Evolutionary conservation across 768 basidiomycete species (phyloP), one percentile per base, ranked within the genome.

Genomic region (Mycena sanguinolenta): DNA sequence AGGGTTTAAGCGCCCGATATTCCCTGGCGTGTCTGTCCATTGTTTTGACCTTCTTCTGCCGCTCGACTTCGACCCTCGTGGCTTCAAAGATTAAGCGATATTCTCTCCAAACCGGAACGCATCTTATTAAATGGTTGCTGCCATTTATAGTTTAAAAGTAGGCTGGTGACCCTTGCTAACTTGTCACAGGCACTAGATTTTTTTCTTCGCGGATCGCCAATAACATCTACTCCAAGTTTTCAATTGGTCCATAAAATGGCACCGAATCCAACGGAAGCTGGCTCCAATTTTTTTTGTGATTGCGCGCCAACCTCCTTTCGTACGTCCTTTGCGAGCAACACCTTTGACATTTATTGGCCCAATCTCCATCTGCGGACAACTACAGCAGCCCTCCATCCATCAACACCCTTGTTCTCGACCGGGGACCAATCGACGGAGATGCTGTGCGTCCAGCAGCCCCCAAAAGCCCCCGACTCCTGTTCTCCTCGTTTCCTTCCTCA

Each of bases 401-500:
- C 39, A 58, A 46, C 23, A 30, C 49, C 44, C 55, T 28, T 44
- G 52, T 52, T 67, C 65, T 27, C 46, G 58, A 52, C 44, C 50
- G 58, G 50, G 28, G 36, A 14, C 58, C 52, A 52, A 44, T 27
- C 36, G 21, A 61, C 23, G 28, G 65, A 34, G 65, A 39, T 42
- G 59, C 52, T 23, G 27, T 39, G 16, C 36, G 17, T 28, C 30
- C 46, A 57, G 30, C 49, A 57, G 30, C 49, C 38, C 52, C 14
- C n/a, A 34, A 34, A 34, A 34, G 6, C 32, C 32, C 28, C 32
- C 34, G 13, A 54, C 32, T 30, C 55, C 38, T 58, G 55, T 63
- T 50, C 52, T 17, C 65, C 70, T 67, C 70, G 58, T 64, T 71
- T 54, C 49, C 44, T 52, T 54, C 62, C 21, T 25, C 44, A n/a